Evolutionary conservation across 805 yeast genomes (phyloP).

Genomic region (Saccharomycopsis fodiens): DNA sequence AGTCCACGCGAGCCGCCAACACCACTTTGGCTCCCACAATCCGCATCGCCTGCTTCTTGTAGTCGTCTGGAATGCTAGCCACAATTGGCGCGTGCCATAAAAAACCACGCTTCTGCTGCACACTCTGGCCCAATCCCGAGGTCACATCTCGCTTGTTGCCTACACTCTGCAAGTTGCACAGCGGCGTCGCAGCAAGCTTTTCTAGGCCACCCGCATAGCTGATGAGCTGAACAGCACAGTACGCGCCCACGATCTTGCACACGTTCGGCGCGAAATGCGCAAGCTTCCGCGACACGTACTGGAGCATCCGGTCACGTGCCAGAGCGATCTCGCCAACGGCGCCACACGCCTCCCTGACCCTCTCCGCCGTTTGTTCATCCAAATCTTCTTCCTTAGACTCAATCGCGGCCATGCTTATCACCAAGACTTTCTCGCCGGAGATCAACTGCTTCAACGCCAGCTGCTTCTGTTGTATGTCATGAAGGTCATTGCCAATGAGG

Average conservation of each 20-base stretch:
- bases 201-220: slow-evolving; percentile 61
- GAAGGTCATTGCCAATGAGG: slow-evolving; percentile 43
- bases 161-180: slow-evolving; percentile 76
- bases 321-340: slow-evolving; percentile 39
- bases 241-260: slow-evolving; percentile 61
- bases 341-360: slow-evolving; percentile 39
- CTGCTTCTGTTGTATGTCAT: slow-evolving; percentile 24
- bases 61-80: slow-evolving; percentile 54
- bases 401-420: slow-evolving; percentile 66
- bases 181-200: slow-evolving; percentile 60
- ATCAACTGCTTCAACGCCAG: slow-evolving; percentile 32
- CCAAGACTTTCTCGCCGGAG: slow-evolving; percentile 59
- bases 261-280: slow-evolving; percentile 71
- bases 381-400: slow-evolving; percentile 30
- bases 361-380: slow-evolving; percentile 29
- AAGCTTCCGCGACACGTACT: slow-evolving; percentile 50
- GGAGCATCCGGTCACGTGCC: slow-evolving; percentile 37
- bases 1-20: slow-evolving; percentile 78
- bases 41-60: slow-evolving; percentile 63
- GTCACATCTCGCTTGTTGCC: slow-evolving; percentile 46
- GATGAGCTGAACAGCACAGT: slow-evolving; percentile 65
- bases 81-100: slow-evolving; percentile 42
- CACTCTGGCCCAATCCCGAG: slow-evolving; percentile 35
- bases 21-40: slow-evolving; percentile 73
- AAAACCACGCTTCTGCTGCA: slow-evolving; percentile 60